phyloP scores from a whole-genome alignment of 768 basidiomycete genomes.

The Psilocybe cyanescens region DNA sequence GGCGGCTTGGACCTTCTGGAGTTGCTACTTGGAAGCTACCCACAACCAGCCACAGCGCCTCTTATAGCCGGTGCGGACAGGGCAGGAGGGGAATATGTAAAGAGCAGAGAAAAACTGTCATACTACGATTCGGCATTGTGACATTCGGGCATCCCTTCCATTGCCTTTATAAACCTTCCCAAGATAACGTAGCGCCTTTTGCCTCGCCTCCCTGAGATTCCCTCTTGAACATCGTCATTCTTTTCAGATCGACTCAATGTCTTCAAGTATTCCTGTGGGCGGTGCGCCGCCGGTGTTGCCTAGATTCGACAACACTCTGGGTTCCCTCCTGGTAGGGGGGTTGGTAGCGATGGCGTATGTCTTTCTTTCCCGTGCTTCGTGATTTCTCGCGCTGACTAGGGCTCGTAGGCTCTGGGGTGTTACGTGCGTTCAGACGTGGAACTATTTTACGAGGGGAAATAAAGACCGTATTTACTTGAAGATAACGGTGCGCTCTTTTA shows the following conservation, averaged over 20 bases:
- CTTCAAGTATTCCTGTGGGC: neutral
- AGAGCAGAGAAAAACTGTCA: neutral
- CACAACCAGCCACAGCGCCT: neutral
- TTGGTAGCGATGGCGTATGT: constrained; percentile 56
- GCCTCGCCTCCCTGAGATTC: neutral
- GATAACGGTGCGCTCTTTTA: constrained; percentile 33
- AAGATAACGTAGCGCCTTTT: neutral
- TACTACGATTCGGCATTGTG: neutral
- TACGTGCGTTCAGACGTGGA: constrained; percentile 56
- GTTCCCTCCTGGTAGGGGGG: constrained; percentile 57
- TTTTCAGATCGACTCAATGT: neutral
- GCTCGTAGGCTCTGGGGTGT: constrained; percentile 58
- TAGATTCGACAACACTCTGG: constrained; percentile 53
- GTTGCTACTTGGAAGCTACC: neutral
- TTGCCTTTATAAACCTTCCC: neutral
- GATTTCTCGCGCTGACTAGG: neutral
- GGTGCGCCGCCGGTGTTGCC: constrained; percentile 4
- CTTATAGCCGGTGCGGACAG: neutral
- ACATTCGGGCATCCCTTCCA: constrained; percentile 3
- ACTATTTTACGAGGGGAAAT: constrained; percentile 45
- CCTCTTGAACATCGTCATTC: neutral
- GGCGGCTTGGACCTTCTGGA: neutral
- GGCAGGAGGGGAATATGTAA: neutral
- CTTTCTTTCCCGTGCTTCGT: neutral
- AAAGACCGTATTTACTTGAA: constrained; percentile 32